Percentiles rank a stretch among this genome's conserved stretches.
Conservation (phyloP, 1,284 basidiomycete genomes). For the Boletellus dicymbophilus region DNA sequence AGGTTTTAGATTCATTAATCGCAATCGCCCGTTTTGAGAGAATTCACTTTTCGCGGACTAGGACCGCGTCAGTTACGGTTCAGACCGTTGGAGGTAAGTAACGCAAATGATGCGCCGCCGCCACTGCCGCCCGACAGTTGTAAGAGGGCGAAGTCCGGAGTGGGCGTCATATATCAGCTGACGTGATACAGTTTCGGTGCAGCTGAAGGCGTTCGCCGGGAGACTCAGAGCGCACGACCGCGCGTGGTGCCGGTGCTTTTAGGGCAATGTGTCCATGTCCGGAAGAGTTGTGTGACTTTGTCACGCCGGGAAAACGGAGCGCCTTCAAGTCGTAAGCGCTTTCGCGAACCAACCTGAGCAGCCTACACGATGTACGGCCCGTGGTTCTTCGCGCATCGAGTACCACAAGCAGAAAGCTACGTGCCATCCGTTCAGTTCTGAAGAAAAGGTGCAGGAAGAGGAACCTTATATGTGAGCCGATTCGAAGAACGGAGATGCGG, state of each 20-base stretch:
- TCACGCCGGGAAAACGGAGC: conserved; percentile 5
- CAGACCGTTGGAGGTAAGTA: no score
- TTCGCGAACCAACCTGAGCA: background rate
- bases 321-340: background rate
- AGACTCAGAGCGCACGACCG: no score
- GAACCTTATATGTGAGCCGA: background rate
- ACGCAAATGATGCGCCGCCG: background rate
- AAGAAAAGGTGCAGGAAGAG: background rate
- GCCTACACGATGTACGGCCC: background rate
- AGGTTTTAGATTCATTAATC: no score
- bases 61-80: background rate
- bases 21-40: no score
- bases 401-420: background rate
- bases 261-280: no score
- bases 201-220: background rate
- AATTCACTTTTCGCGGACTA: no score
- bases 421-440: background rate
- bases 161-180: background rate
- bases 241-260: background rate
- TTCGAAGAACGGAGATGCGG: background rate
- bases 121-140: no score
- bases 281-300: no score
- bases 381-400: background rate
- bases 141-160: background rate
- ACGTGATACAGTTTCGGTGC: background rate